Evolutionary conservation across 768 basidiomycete species (phyloP).

Genomic region (Daedaleopsis nitida): DNA sequence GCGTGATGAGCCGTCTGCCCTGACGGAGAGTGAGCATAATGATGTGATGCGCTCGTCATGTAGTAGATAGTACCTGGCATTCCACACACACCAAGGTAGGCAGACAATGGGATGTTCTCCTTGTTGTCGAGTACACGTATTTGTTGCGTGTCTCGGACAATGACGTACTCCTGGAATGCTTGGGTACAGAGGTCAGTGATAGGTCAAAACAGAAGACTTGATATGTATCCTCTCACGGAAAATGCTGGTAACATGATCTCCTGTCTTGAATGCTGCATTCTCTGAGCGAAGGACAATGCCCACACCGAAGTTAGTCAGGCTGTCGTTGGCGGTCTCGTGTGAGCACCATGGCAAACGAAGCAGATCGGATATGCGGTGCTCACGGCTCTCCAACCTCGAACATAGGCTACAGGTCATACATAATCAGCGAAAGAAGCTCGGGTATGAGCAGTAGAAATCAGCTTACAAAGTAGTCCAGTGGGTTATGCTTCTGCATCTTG

Average conservation of each 20-base stretch:
- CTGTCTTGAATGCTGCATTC: conserved; percentile 20
- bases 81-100: conserved; percentile 52
- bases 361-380: conserved; percentile 4
- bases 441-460: no score
- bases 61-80: conserved; percentile 35
- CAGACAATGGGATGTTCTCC: conserved; percentile 48
- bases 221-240: conserved; percentile 26
- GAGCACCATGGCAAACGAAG: neutral
- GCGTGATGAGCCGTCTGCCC: conserved; percentile 36
- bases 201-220: conserved; percentile 28
- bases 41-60: neutral
- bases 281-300: conserved; percentile 32
- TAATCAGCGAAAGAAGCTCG: no score
- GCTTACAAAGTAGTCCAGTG: neutral
- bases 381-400: conserved; percentile 33
- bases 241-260: conserved; percentile 27
- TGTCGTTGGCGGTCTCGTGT: neutral
- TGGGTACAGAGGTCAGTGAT: neutral
- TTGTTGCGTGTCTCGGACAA: conserved; percentile 26
- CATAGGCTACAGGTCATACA: conserved; percentile 1
- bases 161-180: conserved; percentile 46
- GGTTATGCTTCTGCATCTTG: conserved; percentile 18
- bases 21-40: conserved; percentile 1
- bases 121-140: conserved; percentile 40
- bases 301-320: conserved; percentile 24